Conservation (phyloP, 2,329 filamentous ascomycete genomes). For the Kalmusia sp. region DNA sequence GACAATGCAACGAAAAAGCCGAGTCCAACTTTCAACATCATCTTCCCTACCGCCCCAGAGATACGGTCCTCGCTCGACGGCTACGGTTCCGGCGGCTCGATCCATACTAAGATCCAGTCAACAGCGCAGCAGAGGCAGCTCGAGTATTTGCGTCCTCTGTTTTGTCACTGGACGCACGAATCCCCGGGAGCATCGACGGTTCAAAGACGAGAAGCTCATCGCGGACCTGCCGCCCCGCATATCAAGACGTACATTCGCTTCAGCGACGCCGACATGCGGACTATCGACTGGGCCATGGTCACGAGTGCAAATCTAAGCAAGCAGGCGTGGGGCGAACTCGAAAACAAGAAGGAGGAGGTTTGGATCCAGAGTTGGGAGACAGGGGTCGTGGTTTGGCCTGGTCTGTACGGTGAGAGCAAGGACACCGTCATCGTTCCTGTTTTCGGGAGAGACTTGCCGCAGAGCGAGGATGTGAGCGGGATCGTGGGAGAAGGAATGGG, state of each 20-base stretch:
- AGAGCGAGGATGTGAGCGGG: neutral
- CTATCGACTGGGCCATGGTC: constrained; percentile 83
- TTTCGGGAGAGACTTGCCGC: constrained; percentile 68
- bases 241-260: constrained; percentile 88
- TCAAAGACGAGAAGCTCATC: constrained; percentile 30
- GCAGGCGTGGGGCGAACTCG: constrained; percentile 82
- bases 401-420: constrained; percentile 49
- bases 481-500: neutral
- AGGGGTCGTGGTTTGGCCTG: constrained; percentile 84
- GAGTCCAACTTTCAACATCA: constrained; percentile 68
- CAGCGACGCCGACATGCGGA: constrained; percentile 42
- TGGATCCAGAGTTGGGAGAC: constrained; percentile 83
- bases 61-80: constrained; percentile 79
- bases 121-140: constrained; percentile 76
- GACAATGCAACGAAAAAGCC: constrained; percentile 40
- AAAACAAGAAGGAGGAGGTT: constrained; percentile 64
- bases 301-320: constrained; percentile 93
- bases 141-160: constrained; percentile 70
- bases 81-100: constrained; percentile 77
- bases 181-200: neutral
- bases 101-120: constrained; percentile 80
- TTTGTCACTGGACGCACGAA: constrained; percentile 74
- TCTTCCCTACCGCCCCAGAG: constrained; percentile 83
- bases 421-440: constrained; percentile 68
- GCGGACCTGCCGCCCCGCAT: constrained; percentile 76